A percentile compares a stretch with the other conserved stretches of the same genome.
These are phyloP conservation scores for Hanseniaspora singularis DNA, from an alignment of 805 yeast genomes.

Conservation along the genomic window DNA sequence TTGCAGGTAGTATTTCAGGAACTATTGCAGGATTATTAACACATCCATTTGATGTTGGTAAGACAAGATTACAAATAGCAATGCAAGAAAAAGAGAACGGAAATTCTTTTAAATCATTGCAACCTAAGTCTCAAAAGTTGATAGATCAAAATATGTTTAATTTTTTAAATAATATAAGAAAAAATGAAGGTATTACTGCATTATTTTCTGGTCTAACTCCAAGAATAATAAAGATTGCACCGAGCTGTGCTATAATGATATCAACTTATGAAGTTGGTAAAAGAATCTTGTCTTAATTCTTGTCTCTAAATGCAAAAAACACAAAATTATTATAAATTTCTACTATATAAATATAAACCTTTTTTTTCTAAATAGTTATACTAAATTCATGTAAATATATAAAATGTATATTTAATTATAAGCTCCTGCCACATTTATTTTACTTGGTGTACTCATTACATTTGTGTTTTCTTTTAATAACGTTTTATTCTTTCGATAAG, in stretches of 20 bases:
- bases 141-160: conserved; percentile 38
- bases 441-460: neutral
- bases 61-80: conserved; percentile 76
- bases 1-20: conserved; percentile 79
- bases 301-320: too few species aligned
- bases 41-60: conserved; percentile 95
- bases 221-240: conserved; percentile 81
- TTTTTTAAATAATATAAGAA: conserved; percentile 50
- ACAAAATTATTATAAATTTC: too few species aligned
- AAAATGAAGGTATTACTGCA: conserved; percentile 67
- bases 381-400: neutral
- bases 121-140: neutral
- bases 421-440: too few species aligned
- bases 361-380: neutral
- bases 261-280: conserved; percentile 88
- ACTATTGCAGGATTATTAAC: conserved; percentile 74
- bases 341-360: neutral
- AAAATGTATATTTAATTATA: too few species aligned
- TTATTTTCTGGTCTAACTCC: conserved; percentile 82
- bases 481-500: neutral
- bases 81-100: conserved; percentile 20
- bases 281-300: conserved; percentile 33
- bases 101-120: too few species aligned
- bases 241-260: conserved; percentile 97
- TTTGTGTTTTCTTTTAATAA: neutral